Evolutionary conservation across 2,329 filamentous ascomycete species (phyloP).

Genomic region (Phialophora verrucosa): DNA sequence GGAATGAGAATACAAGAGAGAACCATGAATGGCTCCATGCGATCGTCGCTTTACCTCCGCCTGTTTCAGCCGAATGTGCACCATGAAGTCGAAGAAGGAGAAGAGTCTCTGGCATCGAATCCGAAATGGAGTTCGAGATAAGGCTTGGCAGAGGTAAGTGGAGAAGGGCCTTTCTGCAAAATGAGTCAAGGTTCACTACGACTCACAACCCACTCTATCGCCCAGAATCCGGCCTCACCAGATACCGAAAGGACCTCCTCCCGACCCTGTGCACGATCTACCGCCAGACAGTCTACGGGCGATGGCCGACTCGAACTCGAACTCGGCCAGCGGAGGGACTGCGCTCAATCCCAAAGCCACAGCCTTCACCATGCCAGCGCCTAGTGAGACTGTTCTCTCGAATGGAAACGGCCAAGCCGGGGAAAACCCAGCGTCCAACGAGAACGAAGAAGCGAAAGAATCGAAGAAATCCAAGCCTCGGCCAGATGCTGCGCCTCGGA

Average conservation of each 20-base stretch:
- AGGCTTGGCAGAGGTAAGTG: conserved; percentile 1
- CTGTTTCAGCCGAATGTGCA: too few species aligned
- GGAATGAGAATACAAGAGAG: too few species aligned
- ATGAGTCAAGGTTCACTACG: conserved; percentile 4
- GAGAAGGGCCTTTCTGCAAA: not conserved
- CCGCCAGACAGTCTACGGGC: not conserved
- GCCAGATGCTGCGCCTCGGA: conserved; percentile 25
- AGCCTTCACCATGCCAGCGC: conserved; percentile 34
- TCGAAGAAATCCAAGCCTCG: conserved; percentile 27
- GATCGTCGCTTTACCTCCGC: too few species aligned
- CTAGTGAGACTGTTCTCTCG: conserved; percentile 1
- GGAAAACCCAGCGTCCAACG: conserved; percentile 20
- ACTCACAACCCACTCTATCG: not conserved
- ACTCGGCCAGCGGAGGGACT: conserved; percentile 8
- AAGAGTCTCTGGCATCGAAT: not conserved
- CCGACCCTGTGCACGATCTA: not conserved
- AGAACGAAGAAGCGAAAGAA: conserved; percentile 11
- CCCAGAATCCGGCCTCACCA: not conserved
- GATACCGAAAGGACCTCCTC: not conserved
- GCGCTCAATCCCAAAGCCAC: conserved; percentile 36
- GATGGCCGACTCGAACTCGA: conserved; percentile 27
- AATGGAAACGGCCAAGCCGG: conserved; percentile 22
- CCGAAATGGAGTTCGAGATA: not conserved
- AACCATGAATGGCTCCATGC: too few species aligned
- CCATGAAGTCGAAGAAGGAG: not conserved